These are phyloP conservation scores for Yamadazyma epiphylla DNA, from an alignment of 1,139 yeast species.

Conservation along the genomic window DNA sequence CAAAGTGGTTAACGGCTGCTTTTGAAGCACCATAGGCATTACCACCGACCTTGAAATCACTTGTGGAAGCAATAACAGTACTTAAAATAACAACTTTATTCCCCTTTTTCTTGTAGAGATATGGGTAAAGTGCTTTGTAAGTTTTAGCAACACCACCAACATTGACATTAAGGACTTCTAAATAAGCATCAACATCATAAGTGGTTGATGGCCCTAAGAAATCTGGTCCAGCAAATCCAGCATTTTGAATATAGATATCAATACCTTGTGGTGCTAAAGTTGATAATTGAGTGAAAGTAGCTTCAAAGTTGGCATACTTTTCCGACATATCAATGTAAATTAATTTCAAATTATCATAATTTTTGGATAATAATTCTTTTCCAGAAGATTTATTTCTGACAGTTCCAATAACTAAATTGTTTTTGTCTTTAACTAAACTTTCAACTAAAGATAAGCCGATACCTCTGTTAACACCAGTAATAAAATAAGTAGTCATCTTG, in stretches of 20 bases:
- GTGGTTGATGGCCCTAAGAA: conserved; percentile 3
- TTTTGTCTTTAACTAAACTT: conserved; percentile 5
- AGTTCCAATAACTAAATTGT: conserved; percentile 22
- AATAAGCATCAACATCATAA: conserved; percentile 7
- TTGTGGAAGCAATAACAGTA: conserved; percentile 5
- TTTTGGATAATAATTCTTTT: conserved; percentile 3
- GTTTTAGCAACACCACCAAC: conserved; percentile 11
- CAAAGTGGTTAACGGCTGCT: conserved; percentile 11
- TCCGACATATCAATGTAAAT: conserved; percentile 8
- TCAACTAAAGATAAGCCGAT: conserved; percentile 11
- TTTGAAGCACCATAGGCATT: conserved; percentile 13
- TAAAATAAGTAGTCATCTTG: conserved; percentile 7
- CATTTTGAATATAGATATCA: conserved; percentile 10
- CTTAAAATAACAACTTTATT: conserved; percentile 9
- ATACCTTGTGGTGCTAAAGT: conserved; percentile 10
- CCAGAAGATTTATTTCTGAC: conserved; percentile 15
- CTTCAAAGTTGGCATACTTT: conserved; percentile 5
- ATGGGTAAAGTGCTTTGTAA: conserved; percentile 9
- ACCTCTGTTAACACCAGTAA: conserved; percentile 5
- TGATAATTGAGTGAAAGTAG: conserved; percentile 6
- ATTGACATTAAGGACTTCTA: conserved; percentile 5
- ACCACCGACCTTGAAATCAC: conserved; percentile 1
- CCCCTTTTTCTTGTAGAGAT: conserved; percentile 6
- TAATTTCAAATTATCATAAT: conserved; percentile 10
- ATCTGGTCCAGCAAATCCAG: conserved; percentile 6